Base-by-base conservation (phyloP, 306 rosid genomes). In the Fragaria iinumae region DNA sequence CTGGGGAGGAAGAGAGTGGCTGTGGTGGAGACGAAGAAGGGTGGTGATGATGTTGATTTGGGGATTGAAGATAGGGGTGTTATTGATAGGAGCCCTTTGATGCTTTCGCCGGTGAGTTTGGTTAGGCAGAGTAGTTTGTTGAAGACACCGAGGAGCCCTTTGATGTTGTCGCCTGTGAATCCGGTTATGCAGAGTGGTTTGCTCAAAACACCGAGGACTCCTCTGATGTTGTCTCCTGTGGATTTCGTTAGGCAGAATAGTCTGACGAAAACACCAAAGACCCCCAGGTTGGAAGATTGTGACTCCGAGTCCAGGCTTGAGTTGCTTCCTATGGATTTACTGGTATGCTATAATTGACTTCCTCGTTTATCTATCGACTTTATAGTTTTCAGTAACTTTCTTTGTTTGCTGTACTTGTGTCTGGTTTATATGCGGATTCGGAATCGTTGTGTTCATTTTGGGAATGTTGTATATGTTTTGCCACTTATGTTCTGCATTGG, bases 301-400 rank as follows among this genome's bases (percentile, higher is more conserved):
- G 70, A 41, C 23, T 90, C 91, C 0, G 97, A 92, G 36, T 95
- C 97, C 0, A 83, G 85, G 79, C 91, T 92, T 1, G 97, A 95
- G 86, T 89, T 92, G 60, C 96, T 95, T 53, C 97, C 97, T 20
- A 86, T 85, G 86, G 97, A 92, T 76, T 80, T 95, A 72, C 81
- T 95, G 96, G 97, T 95, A 89, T 80, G 71, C 63, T 74, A 47
- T 2, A 34, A 14, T 7, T 23, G n/a, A 17, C 32, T 67, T 2
- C 20, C 41, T 17, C 13, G 16, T 50, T 38, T n/a, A 50, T 38
- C 11, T 43, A 8, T 29, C 3, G 32, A 29, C 8, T 18, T 21
- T 39, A 44, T 67, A 5, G 43, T 13, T 41, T 25, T 27, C 32
- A 55, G 23, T 69, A 48, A 3, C 9, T 57, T 52, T 66, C n/a